A percentile compares a stretch with the other conserved stretches of the same genome.
Evolutionary conservation across 805 yeast genomes (phyloP).

Genomic region (Metschnikowia baotianmanensis): DNA sequence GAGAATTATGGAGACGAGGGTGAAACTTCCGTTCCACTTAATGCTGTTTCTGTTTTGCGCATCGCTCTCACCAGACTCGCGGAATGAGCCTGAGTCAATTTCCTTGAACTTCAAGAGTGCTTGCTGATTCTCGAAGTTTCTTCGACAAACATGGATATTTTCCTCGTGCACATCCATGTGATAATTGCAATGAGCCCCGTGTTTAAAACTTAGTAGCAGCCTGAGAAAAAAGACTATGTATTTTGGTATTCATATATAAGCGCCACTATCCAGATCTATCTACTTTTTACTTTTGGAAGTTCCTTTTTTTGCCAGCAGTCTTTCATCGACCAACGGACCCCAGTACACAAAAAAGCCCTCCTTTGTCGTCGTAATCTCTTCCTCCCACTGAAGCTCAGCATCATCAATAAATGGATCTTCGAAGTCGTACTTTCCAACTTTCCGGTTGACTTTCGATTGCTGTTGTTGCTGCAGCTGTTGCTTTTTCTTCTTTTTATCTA

Average conservation of each 20-base stretch:
- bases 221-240: too few species aligned
- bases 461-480: conserved; percentile 44
- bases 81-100: conserved; percentile 1
- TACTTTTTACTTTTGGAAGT: conserved; percentile 26
- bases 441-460: conserved; percentile 54
- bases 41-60: conserved; percentile 34
- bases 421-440: conserved; percentile 87
- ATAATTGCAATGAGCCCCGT: background rate
- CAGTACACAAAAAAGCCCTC: conserved; percentile 96
- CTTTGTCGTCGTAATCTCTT: conserved; percentile 84
- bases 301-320: conserved; percentile 27
- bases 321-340: conserved; percentile 77
- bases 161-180: background rate
- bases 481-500: conserved; percentile 44
- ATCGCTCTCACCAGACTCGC: conserved; percentile 36
- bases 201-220: too few species aligned
- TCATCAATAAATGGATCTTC: conserved; percentile 98
- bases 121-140: too few species aligned
- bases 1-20: conserved; percentile 19
- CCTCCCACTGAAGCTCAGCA: conserved; percentile 88
- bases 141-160: too few species aligned
- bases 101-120: background rate
- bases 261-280: background rate
- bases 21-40: conserved; percentile 21
- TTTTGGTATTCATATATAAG: background rate